These are phyloP conservation scores for Trichosporon sp. DNA, from an alignment of 1,284 basidiomycete genomes.

Conservation along the genomic window DNA sequence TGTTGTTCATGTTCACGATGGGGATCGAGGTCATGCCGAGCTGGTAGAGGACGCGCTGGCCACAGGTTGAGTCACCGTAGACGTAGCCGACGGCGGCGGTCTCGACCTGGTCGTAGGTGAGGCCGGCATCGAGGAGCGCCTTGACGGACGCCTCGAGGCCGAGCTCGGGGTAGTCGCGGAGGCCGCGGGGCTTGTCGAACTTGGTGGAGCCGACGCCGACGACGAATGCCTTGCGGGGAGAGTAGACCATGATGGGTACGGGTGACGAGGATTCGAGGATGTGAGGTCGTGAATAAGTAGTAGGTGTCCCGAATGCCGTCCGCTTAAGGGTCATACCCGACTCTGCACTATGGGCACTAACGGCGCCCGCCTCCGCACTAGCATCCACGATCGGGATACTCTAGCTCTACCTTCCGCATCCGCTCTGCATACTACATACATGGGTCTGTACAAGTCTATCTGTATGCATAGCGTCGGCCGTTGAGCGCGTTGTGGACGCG, in stretches of 20 bases:
- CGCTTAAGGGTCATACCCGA: constrained; percentile 18
- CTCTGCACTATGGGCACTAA: neutral
- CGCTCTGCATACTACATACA: no score
- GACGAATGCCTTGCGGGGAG: constrained; percentile 31
- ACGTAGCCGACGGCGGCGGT: constrained; percentile 30
- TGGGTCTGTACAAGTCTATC: neutral
- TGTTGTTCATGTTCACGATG: constrained; percentile 35
- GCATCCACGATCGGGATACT: neutral
- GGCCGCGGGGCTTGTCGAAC: constrained; percentile 35
- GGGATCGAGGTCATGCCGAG: constrained; percentile 35
- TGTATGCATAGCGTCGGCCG: neutral
- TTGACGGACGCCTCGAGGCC: constrained; percentile 35
- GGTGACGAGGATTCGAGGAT: neutral
- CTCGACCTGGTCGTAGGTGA: constrained; percentile 33
- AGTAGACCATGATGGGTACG: constrained; percentile 26
- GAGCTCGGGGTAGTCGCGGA: constrained; percentile 33
- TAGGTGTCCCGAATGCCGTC: constrained; percentile 1
- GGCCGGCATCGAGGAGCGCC: constrained; percentile 32
- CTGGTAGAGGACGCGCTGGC: constrained; percentile 35
- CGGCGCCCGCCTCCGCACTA: constrained; percentile 1
- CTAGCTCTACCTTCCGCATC: neutral
- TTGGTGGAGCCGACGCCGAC: constrained; percentile 36
- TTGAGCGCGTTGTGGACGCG: neutral
- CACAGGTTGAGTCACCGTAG: constrained; percentile 33
- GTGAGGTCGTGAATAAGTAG: neutral